These are phyloP conservation scores for Pezicula neosporulosa DNA, from an alignment of 2,329 filamentous ascomycete species.

Conservation along the genomic window DNA sequence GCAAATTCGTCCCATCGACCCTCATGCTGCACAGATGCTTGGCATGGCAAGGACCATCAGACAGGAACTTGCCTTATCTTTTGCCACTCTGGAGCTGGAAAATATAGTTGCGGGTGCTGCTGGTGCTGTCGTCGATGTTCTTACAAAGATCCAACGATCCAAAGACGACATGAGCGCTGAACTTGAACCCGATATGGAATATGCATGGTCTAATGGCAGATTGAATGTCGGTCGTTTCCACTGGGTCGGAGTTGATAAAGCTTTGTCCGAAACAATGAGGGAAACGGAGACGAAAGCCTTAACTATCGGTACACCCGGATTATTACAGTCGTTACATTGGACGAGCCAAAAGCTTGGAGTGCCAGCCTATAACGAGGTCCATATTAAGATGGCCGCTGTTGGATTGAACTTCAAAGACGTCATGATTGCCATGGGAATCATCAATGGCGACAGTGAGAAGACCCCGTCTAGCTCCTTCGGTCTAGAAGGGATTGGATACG, in stretches of 20 bases:
- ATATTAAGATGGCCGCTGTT: neutral
- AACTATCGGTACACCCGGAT: neutral
- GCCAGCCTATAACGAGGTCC: neutral
- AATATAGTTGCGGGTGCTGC: neutral
- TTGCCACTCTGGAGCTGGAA: neutral
- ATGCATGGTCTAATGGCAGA: neutral
- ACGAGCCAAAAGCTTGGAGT: neutral
- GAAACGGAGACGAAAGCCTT: neutral
- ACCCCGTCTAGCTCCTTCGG: too few species aligned
- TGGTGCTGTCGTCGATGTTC: neutral
- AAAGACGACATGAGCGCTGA: neutral
- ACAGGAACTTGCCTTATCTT: neutral
- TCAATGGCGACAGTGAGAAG: too few species aligned
- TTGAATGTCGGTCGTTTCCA: neutral
- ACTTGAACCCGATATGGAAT: neutral
- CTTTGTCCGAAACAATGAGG: neutral
- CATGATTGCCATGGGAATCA: too few species aligned
- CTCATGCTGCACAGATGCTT: slow-evolving; percentile 9
- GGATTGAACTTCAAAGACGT: slow-evolving; percentile 14
- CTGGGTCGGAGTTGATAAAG: neutral
- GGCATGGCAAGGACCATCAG: slow-evolving; percentile 14
- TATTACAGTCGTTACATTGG: neutral
- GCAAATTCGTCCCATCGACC: slow-evolving; percentile 13
- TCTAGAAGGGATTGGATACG: slow-evolving; percentile 19
- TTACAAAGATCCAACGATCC: neutral